Evolutionary conservation across 1,284 basidiomycete species (phyloP), one percentile per base, ranked within the genome.

Genomic region (Cutaneotrichosporon daszewskae): DNA sequence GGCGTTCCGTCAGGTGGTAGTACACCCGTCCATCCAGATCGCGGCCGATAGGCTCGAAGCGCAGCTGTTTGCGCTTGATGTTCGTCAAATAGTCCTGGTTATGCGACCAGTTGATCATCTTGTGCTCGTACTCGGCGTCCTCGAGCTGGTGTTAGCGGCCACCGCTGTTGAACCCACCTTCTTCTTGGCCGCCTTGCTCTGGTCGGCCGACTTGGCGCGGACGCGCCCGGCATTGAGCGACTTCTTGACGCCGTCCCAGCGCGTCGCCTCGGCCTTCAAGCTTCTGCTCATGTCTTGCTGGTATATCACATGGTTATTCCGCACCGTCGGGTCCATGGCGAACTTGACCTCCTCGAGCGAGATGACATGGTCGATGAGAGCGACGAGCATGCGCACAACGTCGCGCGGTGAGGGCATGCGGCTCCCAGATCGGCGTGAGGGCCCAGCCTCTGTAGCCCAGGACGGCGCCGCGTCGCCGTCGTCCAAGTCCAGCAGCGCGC

Each of bases 381-480:
- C 59, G 17, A 68, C 32, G 12, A 68, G 54, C 66, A 68, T 68
- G n/a, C 59, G 47, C 11, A 66, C 51, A 3, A 68, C 55, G 47
- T 66, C 64, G 16, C 40, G 24, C 1, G 61, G 50, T 16, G 47
- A 47, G 3, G 66, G 66, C 2, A 63, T 40, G 9, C 61, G 49
- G 16, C 60, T 63, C 1, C 64, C 64, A 5, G 45, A 37, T 6
- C 65, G 55, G 17, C 58, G 53, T 1, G 54, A 51, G 6, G 64
- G 55, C 4, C 49, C 55, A 5, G 51, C 32, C 2, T 58, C 60
- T 4, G 50, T 35, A 1, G 59, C 52, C 60, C 59, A 62, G 19
- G 55, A 23, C 4, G 62, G 57, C 4, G 57, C 45, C 10, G 49
- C 29, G n/a, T 58, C 52, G 31, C 53, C 45, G 9, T 54, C 57